These are phyloP conservation scores for Hemileia vastatrix DNA, from an alignment of 1,284 basidiomycete species.

Conservation along the genomic window DNA sequence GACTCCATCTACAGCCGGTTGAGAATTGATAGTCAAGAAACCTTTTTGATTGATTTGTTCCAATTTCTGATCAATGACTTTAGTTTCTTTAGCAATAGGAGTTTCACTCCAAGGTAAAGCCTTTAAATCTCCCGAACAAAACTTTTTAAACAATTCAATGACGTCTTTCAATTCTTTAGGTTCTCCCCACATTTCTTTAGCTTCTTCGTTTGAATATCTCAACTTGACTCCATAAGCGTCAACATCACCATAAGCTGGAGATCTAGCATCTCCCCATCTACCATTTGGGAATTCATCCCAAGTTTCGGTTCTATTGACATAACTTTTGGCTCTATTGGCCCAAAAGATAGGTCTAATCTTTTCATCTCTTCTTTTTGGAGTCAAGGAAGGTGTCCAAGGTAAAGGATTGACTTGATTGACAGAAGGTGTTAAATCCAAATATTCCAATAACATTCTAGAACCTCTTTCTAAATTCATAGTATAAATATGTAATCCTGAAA, in stretches of 20 bases:
- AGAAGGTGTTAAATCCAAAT: conserved; percentile 54
- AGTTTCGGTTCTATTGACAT: conserved; percentile 61
- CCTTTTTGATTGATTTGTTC: conserved; percentile 62
- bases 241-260: conserved; percentile 90
- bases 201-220: conserved; percentile 54
- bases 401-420: conserved; percentile 77
- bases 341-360: conserved; percentile 89
- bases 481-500: conserved; percentile 28
- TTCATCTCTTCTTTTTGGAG: conserved; percentile 73
- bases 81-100: conserved; percentile 73
- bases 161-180: conserved; percentile 64
- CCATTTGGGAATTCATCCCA: conserved; percentile 99
- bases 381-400: conserved; percentile 88
- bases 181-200: conserved; percentile 66
- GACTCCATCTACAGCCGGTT: conserved; percentile 79
- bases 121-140: conserved; percentile 60
- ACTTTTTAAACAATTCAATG: conserved; percentile 67
- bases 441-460: conserved; percentile 37
- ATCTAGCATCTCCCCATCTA: conserved; percentile 85
- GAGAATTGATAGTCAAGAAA: conserved; percentile 94
- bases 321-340: conserved; percentile 84
- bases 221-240: conserved; percentile 68
- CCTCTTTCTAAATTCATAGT: conserved; percentile 33
- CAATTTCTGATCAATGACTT: conserved; percentile 67
- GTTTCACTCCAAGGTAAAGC: conserved; percentile 81